Evolutionary conservation across 2,329 filamentous ascomycete genomes (phyloP), one percentile per base, ranked within the genome.

Genomic region (Sclerotinia borealis): DNA sequence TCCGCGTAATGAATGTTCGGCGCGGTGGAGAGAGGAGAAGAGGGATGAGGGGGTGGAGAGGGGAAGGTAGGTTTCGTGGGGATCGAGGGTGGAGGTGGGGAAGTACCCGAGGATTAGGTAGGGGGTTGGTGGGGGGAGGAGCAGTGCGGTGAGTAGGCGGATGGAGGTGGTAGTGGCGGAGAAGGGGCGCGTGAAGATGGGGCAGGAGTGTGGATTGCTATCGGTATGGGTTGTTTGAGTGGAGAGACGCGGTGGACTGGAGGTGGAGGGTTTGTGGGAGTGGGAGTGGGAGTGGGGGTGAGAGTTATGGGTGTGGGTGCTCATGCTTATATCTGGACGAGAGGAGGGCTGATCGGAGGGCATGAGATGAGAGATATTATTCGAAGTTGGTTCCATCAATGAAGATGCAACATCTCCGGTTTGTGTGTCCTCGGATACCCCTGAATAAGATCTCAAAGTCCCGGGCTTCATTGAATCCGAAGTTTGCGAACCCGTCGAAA

Each of bases 61-160:
- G 11, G 41, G 25, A 5, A 59, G 13, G 31, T 45, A 59, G 55
- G 41, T 43, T 47, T 59, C 55, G 15, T 59, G 55, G 6, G 55
- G 55, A n/a, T 59, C 39, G 43, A 59, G 55, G 15, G 55, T 36
- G 9, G 41, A 22, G 9, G n/a, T 45, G n/a, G 55, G 41, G n/a
- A 59, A 59, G 31, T 59, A 59, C 2, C 55, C 55, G 55, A 59
- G 41, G 13, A 55, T 27, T 41, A 55, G 52, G 36, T 55, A 55
- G 25, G 52, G 34, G 9, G 36, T 29, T 41, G 29, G 52, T 11
- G 52, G 36, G 19, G 52, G 52, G 7, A 55, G 52, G 22, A 55
- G 17, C 3, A 41, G 36, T 3, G 15, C n/a, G 36, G 37, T 39
- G 31, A 55, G 51, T 13, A n/a, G 15, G n/a, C 34, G 51, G n/a